Evolutionary conservation across 257 asterid species (phyloP), one percentile per base, ranked within the genome.

Genomic region (Solanum ossicruentum): DNA sequence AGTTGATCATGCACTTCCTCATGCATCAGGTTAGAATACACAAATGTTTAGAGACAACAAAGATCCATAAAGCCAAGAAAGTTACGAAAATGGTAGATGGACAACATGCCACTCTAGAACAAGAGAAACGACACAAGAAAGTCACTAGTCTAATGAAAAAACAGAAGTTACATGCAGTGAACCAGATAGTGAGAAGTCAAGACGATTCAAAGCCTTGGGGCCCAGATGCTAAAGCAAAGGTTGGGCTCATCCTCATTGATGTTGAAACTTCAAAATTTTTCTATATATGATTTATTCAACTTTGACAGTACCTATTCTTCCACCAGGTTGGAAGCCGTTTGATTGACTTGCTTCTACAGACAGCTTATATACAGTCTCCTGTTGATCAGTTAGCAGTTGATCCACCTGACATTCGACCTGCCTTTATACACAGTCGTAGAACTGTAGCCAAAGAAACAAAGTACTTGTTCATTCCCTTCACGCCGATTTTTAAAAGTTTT

Each of bases 391-490:
- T 83, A 52, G 87, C 89, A 70, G 98, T 93, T 60, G 86, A 86
- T 81, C 89, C 99, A 85, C 98, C 98, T 69, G 99, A 96, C 86
- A 83, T 96, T 87, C 93, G 97, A 85, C 99, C 99, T 87, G 99
- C 99, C 83, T 96, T 96, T 89, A 67, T 85, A 55, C 99, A 95
- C 89, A 91, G 98, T 85, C 32, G 61, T 80, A 93, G 86, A 86
- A 91, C 90, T 79, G 90, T 92, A 83, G 12, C 89, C 81, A 96
- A 87, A 87, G 97, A 87, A 80, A 84, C 86, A 77, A 92, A 87
- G 97, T 93, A 93, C 80, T 84, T 71, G 47, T 49, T 70, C 54
- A 12, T 75, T 58, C 43, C 72, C 57, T 73, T 43, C 80, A 65
- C 3, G n/a, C 72, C 49, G 1, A 51, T 66, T 12, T 85, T 61